These are phyloP conservation scores for Cucurbitaria berberidis DNA, from an alignment of 2,329 filamentous ascomycete genomes.

Conservation along the genomic window DNA sequence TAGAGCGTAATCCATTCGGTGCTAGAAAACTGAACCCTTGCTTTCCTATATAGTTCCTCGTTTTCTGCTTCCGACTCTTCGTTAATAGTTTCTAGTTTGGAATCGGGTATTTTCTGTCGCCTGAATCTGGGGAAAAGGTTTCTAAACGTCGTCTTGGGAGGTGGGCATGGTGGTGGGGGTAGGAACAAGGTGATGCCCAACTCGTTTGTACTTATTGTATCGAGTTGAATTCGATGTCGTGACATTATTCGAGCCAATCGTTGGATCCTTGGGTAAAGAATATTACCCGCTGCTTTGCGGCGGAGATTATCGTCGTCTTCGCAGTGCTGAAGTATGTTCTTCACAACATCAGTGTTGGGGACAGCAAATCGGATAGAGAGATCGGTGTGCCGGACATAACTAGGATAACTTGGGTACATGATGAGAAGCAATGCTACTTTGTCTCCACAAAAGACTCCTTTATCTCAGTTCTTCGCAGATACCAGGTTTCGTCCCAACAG, in stretches of 20 bases:
- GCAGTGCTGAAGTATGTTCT: not conserved
- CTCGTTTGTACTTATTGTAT: not conserved
- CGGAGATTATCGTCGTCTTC: not conserved
- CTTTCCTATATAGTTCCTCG: not conserved
- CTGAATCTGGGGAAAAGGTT: not conserved
- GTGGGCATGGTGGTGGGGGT: not conserved
- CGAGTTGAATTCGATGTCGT: not conserved
- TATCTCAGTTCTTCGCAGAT: no score
- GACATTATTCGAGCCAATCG: not conserved
- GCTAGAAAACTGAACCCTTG: not conserved
- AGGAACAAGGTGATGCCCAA: not conserved
- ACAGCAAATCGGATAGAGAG: not conserved
- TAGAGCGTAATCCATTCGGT: not conserved
- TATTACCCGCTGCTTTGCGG: not conserved
- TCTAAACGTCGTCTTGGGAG: not conserved
- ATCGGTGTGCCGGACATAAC: not conserved
- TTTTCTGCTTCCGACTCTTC: not conserved
- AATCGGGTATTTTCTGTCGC: not conserved
- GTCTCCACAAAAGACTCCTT: no score
- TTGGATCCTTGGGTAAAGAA: not conserved
- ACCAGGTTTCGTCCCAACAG: no score
- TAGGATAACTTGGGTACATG: not conserved
- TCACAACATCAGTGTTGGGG: not conserved
- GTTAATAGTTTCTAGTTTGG: not conserved
- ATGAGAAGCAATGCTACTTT: no score